These are phyloP conservation scores for Acanthamoeba sp. DNA, from an alignment of 208 protist genomes.

Conservation along the genomic window DNA sequence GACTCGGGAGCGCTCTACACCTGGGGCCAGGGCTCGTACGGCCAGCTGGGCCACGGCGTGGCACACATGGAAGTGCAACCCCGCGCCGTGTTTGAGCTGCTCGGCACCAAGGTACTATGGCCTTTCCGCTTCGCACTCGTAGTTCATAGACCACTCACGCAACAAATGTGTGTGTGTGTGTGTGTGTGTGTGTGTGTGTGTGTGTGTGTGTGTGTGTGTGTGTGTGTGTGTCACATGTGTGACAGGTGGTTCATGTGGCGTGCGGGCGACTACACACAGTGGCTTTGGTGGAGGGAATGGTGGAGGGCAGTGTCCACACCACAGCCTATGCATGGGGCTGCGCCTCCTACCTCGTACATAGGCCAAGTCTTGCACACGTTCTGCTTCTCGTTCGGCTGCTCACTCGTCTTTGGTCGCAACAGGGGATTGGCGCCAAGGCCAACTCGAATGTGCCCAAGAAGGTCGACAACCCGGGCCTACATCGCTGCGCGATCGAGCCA, in stretches of 20 bases:
- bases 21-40: slow-evolving; percentile 59
- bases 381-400: no score
- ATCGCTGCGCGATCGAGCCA: neutral
- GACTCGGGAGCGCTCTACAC: slow-evolving; percentile 11
- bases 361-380: no score
- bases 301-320: neutral
- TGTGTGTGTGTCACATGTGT: no score
- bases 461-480: neutral
- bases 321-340: neutral
- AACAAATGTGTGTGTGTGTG: neutral
- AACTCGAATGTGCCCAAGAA: neutral
- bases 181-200: no score
- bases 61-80: neutral
- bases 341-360: slow-evolving; percentile 1
- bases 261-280: slow-evolving; percentile 43
- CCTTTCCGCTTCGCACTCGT: neutral
- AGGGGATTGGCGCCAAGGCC: slow-evolving; percentile 12
- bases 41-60: slow-evolving; percentile 40
- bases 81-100: slow-evolving; percentile 20
- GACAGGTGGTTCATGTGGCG: slow-evolving; percentile 19
- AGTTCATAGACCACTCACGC: neutral
- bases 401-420: neutral
- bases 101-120: slow-evolving; percentile 6
- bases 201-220: no score
- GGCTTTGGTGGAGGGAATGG: neutral